phyloP scores from a whole-genome alignment of 78 protist genomes.

The Chrysochromulina parva region DNA sequence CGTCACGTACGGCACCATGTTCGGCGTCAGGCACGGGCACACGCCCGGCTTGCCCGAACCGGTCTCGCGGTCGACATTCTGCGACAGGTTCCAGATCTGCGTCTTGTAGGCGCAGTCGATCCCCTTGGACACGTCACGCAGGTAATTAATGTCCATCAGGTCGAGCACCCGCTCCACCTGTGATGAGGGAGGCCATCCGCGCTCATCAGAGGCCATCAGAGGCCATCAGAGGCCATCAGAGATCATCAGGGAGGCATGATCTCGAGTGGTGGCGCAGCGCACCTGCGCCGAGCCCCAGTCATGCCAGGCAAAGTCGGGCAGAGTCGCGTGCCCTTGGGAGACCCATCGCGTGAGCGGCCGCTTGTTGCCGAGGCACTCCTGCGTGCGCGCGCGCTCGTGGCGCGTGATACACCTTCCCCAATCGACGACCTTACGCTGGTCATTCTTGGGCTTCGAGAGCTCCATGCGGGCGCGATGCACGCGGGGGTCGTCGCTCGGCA shows the following conservation, averaged over 20 bases:
- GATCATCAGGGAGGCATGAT: neutral
- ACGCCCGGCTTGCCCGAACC: neutral
- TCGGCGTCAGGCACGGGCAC: slow-evolving; percentile 49
- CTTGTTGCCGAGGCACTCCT: slow-evolving; percentile 1
- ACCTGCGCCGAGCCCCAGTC: slow-evolving; percentile 5
- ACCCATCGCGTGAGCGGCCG: slow-evolving; percentile 47
- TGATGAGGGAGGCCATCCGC: too few species aligned
- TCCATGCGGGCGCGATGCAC: slow-evolving; percentile 4
- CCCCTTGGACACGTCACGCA: neutral
- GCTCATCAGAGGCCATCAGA: too few species aligned
- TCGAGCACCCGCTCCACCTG: slow-evolving; percentile 48
- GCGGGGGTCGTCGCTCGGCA: slow-evolving; percentile 36
- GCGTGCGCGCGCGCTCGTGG: slow-evolving; percentile 18
- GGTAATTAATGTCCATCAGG: slow-evolving; percentile 28
- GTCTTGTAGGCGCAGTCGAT: slow-evolving; percentile 24
- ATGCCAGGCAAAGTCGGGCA: slow-evolving; percentile 38
- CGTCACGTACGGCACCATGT: slow-evolving; percentile 46
- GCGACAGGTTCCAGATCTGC: slow-evolving; percentile 39
- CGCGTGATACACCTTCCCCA: slow-evolving; percentile 48
- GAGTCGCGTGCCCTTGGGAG: neutral
- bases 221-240: too few species aligned
- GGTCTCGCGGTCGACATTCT: slow-evolving; percentile 42
- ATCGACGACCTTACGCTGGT: neutral
- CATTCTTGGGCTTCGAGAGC: neutral
- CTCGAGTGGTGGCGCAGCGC: neutral